Evolutionary conservation across 345 rosid species (phyloP).

Genomic region (Populus davidiana): DNA sequence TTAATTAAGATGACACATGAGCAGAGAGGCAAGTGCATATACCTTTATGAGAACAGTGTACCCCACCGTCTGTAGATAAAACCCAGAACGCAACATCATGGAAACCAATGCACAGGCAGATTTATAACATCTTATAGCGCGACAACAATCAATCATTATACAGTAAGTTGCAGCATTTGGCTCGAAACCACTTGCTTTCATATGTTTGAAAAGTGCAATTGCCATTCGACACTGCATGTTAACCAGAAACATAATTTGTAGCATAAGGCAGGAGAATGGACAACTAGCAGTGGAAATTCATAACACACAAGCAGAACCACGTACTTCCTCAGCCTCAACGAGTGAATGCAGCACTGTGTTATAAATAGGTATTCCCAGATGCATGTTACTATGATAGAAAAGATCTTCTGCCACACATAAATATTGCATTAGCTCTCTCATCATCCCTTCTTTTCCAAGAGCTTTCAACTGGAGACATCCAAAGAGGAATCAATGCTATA

Average conservation of each 20-base stretch:
- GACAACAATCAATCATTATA: conserved; percentile 73
- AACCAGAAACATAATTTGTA: conserved; percentile 15
- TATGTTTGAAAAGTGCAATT: conserved; percentile 49
- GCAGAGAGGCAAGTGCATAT: conserved; percentile 1
- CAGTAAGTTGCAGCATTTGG: conserved; percentile 52
- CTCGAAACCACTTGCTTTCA: conserved; percentile 44
- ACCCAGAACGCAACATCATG: conserved; percentile 78
- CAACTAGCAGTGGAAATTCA: conserved; percentile 14
- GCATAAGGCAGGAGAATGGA: conserved; percentile 9
- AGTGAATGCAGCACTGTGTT: conserved; percentile 63
- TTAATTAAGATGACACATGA: neutral
- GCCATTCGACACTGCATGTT: conserved; percentile 53
- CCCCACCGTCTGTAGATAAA: conserved; percentile 36
- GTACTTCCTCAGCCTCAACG: conserved; percentile 58
- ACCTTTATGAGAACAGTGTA: conserved; percentile 69
- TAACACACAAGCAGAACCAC: conserved; percentile 21
- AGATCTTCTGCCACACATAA: conserved; percentile 48
- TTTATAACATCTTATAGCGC: conserved; percentile 40
- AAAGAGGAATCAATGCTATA: conserved; percentile 7
- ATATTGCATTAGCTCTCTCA: conserved; percentile 49
- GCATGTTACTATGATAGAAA: conserved; percentile 29
- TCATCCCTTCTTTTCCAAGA: conserved; percentile 78
- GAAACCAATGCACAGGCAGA: conserved; percentile 64
- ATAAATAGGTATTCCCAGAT: conserved; percentile 45
- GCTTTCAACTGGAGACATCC: conserved; percentile 55